phyloP scores from a whole-genome alignment of 495 filamentous ascomycete genomes.

The Hapsidospora chrysogenum region DNA sequence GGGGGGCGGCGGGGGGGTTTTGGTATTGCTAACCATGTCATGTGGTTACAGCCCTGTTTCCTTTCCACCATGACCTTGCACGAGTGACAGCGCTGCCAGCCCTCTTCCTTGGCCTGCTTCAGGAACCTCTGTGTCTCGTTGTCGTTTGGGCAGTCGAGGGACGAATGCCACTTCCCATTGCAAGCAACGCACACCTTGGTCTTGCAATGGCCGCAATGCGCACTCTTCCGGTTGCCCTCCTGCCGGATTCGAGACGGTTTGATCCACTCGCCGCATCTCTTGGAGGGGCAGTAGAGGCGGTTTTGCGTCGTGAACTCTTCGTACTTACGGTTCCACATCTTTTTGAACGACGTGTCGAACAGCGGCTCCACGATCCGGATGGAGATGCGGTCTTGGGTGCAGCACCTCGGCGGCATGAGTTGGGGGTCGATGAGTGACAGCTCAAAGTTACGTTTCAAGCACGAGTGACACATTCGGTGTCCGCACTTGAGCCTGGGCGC shows the following conservation, averaged over 20 bases:
- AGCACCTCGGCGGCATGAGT: constrained; percentile 70
- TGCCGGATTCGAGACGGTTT: constrained; percentile 43
- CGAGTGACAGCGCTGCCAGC: constrained; percentile 61
- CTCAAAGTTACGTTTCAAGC: constrained; percentile 54
- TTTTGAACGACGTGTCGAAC: constrained; percentile 58
- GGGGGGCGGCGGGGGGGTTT: no score
- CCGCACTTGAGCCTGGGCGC: constrained; percentile 54
- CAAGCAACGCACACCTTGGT: constrained; percentile 61
- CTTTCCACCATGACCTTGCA: constrained; percentile 65
- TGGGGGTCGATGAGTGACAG: constrained; percentile 56
- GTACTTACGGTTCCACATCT: constrained; percentile 60
- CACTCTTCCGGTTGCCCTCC: constrained; percentile 33
- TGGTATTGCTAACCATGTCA: no score
- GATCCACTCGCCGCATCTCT: constrained; percentile 60
- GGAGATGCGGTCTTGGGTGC: constrained; percentile 52
- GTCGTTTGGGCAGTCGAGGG: constrained; percentile 53
- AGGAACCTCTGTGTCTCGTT: constrained; percentile 46
- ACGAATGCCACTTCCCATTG: constrained; percentile 54
- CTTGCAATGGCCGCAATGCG: constrained; percentile 46
- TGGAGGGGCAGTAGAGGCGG: constrained; percentile 55
- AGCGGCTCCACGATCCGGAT: constrained; percentile 56
- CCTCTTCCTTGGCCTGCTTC: constrained; percentile 50
- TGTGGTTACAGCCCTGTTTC: constrained; percentile 70
- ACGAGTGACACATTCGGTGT: constrained; percentile 63
- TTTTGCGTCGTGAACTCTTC: constrained; percentile 57